These are phyloP conservation scores for Saccharomycopsis sp. DNA, from an alignment of 805 yeast species.

Conservation along the genomic window DNA sequence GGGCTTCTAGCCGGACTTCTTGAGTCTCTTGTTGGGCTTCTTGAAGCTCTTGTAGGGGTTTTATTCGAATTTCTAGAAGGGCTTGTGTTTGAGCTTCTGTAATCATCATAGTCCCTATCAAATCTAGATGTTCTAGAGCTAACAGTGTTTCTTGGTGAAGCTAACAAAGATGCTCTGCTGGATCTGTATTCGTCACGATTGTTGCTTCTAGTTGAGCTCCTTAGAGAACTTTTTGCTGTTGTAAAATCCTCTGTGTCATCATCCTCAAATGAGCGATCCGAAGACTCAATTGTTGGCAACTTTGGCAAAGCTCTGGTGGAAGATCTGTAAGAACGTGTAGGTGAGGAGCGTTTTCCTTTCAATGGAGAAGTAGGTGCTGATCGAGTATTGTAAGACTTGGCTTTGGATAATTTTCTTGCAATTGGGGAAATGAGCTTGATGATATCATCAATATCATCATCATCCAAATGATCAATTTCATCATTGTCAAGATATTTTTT, in stretches of 20 bases:
- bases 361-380: conserved; percentile 8
- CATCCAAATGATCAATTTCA: conserved; percentile 16
- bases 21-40: too few relatives aligned
- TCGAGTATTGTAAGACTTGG: conserved; percentile 5
- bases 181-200: too few relatives aligned
- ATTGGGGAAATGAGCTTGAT: conserved; percentile 17
- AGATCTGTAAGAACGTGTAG: background rate
- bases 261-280: conserved; percentile 2
- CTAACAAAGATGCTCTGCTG: too few relatives aligned
- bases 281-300: conserved; percentile 3
- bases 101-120: too few relatives aligned
- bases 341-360: conserved; percentile 2
- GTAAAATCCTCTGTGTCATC: background rate
- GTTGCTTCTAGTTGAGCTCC: too few relatives aligned
- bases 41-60: too few relatives aligned
- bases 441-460: conserved; percentile 19
- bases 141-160: too few relatives aligned
- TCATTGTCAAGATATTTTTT: conserved; percentile 14
- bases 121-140: too few relatives aligned
- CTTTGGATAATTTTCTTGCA: conserved; percentile 13
- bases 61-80: too few relatives aligned
- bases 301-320: conserved; percentile 2
- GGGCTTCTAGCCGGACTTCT: too few relatives aligned
- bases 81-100: too few relatives aligned
- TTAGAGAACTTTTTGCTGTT: too few relatives aligned